A percentile compares a stretch with the other conserved stretches of the same genome.
Conservation (phyloP, 1,284 basidiomycete species). For the Sanghuangporus sanghuang region DNA sequence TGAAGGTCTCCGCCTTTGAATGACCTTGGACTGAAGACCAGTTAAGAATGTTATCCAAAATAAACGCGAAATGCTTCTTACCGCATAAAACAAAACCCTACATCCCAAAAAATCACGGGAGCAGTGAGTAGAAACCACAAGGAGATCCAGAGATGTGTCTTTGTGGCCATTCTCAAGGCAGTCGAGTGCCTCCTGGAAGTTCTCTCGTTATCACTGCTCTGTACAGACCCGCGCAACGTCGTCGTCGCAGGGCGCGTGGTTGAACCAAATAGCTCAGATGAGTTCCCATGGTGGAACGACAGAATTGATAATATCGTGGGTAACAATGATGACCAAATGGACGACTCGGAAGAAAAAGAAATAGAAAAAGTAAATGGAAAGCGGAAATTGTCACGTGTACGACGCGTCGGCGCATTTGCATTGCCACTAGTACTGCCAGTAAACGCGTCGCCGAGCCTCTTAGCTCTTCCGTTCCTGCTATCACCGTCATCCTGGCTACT, state of each 20-base stretch:
- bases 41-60: not conserved
- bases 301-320: slow-evolving; percentile 9
- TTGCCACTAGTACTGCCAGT: too few relatives aligned
- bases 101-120: slow-evolving; percentile 65
- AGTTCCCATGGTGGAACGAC: not conserved
- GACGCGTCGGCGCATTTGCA: not conserved
- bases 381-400: not conserved
- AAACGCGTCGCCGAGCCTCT: not conserved
- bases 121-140: slow-evolving; percentile 65
- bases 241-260: slow-evolving; percentile 11
- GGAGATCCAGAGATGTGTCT: slow-evolving; percentile 56
- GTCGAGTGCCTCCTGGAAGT: not conserved
- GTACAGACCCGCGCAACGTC: not conserved
- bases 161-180: slow-evolving; percentile 37
- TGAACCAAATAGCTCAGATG: slow-evolving; percentile 5
- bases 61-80: slow-evolving; percentile 21
- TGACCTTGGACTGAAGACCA: slow-evolving; percentile 44
- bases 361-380: too few relatives aligned
- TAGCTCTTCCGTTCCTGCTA: not conserved
- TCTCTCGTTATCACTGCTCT: not conserved
- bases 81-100: slow-evolving; percentile 68
- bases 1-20: slow-evolving; percentile 79
- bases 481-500: not conserved
- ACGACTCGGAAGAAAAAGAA: not conserved
- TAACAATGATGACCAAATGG: not conserved